Conservation (phyloP, 2,329 filamentous ascomycete species). For the Grosmannia serpens region DNA sequence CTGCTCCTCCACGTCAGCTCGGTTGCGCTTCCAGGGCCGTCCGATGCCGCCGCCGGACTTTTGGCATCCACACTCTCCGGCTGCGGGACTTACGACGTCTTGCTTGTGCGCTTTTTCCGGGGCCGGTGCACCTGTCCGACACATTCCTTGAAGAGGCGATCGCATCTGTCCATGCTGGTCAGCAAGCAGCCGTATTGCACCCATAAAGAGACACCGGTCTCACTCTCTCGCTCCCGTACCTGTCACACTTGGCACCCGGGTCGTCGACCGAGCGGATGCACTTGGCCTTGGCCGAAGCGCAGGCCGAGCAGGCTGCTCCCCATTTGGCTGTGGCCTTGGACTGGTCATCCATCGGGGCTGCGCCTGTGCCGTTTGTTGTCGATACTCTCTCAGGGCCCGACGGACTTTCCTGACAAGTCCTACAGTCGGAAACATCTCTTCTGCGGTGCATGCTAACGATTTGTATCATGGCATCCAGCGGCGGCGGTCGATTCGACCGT, state of each 20-base stretch:
- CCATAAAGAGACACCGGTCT: background rate
- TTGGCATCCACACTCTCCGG: background rate
- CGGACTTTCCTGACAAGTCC: no score
- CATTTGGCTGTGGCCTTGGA: constrained; percentile 25
- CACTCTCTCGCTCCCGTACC: no score
- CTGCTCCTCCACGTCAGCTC: constrained; percentile 16
- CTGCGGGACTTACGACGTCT: constrained; percentile 34
- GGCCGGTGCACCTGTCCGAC: constrained; percentile 34
- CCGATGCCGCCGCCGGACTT: background rate
- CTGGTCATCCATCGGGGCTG: background rate
- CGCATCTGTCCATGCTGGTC: constrained; percentile 24
- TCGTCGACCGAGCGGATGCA: constrained; percentile 30
- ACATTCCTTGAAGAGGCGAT: constrained; percentile 36
- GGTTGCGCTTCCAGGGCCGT: no score
- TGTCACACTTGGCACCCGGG: constrained; percentile 31
- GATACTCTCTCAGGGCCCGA: background rate
- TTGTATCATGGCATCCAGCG: no score
- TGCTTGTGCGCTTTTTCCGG: constrained; percentile 38
- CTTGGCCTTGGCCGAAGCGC: constrained; percentile 38
- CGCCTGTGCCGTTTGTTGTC: no score
- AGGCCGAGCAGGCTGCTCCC: constrained; percentile 37
- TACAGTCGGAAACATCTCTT: no score
- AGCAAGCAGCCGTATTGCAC: background rate
- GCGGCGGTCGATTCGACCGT: no score
- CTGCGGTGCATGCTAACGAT: no score